phyloP scores from a whole-genome alignment of 2,329 filamentous ascomycete genomes.

The Ophiosphaerella korrae region DNA sequence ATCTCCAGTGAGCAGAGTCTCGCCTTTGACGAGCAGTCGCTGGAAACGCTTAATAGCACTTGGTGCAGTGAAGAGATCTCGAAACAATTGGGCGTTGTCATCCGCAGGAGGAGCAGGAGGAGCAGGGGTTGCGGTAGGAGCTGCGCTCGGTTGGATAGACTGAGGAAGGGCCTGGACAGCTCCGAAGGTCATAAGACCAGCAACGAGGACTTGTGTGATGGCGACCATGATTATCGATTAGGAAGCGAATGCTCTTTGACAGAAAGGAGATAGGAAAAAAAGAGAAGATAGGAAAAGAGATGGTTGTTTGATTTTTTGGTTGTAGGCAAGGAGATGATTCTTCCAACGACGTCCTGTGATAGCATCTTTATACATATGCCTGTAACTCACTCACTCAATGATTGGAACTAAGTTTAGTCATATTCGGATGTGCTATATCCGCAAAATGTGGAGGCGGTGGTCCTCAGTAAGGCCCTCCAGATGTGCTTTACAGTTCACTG shows the following conservation, averaged over 20 bases:
- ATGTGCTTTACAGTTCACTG: slow-evolving; percentile 2
- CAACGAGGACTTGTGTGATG: slow-evolving; percentile 41
- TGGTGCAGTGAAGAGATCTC: slow-evolving; percentile 36
- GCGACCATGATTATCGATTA: slow-evolving; percentile 41
- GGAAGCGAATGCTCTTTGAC: slow-evolving; percentile 23
- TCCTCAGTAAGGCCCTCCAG: slow-evolving; percentile 14
- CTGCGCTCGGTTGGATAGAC: slow-evolving; percentile 9
- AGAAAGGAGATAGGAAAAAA: slow-evolving; percentile 19
- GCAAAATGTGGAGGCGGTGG: background rate
- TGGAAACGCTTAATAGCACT: slow-evolving; percentile 49
- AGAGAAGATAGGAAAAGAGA: slow-evolving; percentile 21
- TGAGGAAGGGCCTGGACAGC: slow-evolving; percentile 38
- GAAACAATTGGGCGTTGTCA: slow-evolving; percentile 33
- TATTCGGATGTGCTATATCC: slow-evolving; percentile 3
- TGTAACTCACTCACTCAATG: background rate
- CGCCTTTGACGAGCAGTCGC: slow-evolving; percentile 39
- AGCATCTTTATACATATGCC: slow-evolving; percentile 34
- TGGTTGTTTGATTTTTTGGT: slow-evolving; percentile 31
- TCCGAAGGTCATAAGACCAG: slow-evolving; percentile 36
- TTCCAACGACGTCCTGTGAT: slow-evolving; percentile 2
- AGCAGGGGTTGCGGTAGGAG: background rate
- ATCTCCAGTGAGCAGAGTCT: slow-evolving; percentile 37
- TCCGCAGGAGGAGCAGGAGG: slow-evolving; percentile 20
- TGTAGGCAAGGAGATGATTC: slow-evolving; percentile 35
- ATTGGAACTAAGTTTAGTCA: background rate